A percentile compares a stretch with the other conserved stretches of the same genome.
phyloP scores from a whole-genome alignment of 108 stramenopile genomes.

The Discostella stelligeroides region DNA sequence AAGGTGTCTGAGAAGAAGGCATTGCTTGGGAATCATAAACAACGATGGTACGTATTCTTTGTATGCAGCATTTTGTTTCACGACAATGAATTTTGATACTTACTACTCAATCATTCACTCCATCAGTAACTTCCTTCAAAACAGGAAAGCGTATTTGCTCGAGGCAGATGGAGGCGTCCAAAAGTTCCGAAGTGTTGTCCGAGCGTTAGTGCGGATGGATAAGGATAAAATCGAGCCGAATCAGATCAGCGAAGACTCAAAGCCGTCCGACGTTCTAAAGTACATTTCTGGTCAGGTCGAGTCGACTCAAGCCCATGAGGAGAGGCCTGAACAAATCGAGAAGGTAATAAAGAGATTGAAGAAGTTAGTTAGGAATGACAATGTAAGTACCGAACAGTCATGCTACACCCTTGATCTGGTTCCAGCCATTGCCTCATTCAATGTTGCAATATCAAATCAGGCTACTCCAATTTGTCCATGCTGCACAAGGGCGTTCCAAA shows the following conservation, averaged over 20 bases:
- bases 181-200: constrained; percentile 53
- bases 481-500: constrained; percentile 31
- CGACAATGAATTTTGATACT: background rate
- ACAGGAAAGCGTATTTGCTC: constrained; percentile 36
- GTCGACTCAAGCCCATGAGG: constrained; percentile 22
- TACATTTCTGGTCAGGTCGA: constrained; percentile 41
- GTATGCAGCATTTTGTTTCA: background rate
- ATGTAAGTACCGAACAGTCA: background rate
- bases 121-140: constrained; percentile 20
- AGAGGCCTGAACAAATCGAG: constrained; percentile 46
- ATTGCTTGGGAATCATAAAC: constrained; percentile 30
- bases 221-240: constrained; percentile 15
- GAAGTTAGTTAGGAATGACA: constrained; percentile 47
- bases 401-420: background rate
- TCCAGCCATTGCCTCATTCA: background rate
- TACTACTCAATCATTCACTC: background rate
- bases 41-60: constrained; percentile 12
- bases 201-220: constrained; percentile 21
- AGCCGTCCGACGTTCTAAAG: constrained; percentile 55
- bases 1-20: constrained; percentile 47
- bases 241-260: constrained; percentile 24
- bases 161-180: constrained; percentile 56
- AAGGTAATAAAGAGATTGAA: constrained; percentile 60
- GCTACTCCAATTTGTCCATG: constrained; percentile 33
- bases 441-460: constrained; percentile 15